Evolutionary conservation across 2,329 filamentous ascomycete species (phyloP), one percentile per base, ranked within the genome.

Genomic region (Penicillium glabrum): DNA sequence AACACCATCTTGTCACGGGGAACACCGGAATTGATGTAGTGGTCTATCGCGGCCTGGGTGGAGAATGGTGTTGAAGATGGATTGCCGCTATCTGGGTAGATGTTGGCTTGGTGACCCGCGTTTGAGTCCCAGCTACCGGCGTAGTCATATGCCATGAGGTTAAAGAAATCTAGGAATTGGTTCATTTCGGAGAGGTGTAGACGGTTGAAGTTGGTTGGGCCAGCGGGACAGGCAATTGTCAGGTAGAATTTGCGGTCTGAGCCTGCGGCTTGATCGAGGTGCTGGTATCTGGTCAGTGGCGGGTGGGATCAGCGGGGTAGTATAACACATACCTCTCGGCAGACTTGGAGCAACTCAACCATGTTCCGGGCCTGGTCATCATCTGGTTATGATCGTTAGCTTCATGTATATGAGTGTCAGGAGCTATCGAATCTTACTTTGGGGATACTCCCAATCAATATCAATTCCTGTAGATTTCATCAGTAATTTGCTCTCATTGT

Each of bases 111-210:
- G 76, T 97, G 93, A 8, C 89, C 91, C 1, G 90, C 80, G 3
- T 69, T 71, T 3, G 76, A 65, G 67, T 93, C 90, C 91, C 92
- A 97, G 3, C 86, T 88, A 1, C 93, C 93, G 6, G 91, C 63
- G 71, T 86, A 96, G 75, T 96, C 91, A 75, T 96, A 96, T 1
- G 89, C 89, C 91, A 96, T 96, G 9, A 78, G 64, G 62, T 83
- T 82, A 76, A 78, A 82, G 71, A 82, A 81, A 61, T 81, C 78
- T 41, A 82, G 72, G 48, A 79, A 75, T 16, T 67, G 44, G 62
- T 80, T 73, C 79, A 83, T 82, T 16, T 68, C 72, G 3, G 67
- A 62, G 8, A 82, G 69, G 14, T 75, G 70, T 56, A 82, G 63
- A 14, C 68, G 72, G 23, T 75, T 69, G 65, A 81, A 82, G 61